Percentiles rank a stretch among this genome's conserved stretches.
These are phyloP conservation scores for Brassica carinata DNA, from an alignment of 345 rosid genomes.

Conservation along the genomic window DNA sequence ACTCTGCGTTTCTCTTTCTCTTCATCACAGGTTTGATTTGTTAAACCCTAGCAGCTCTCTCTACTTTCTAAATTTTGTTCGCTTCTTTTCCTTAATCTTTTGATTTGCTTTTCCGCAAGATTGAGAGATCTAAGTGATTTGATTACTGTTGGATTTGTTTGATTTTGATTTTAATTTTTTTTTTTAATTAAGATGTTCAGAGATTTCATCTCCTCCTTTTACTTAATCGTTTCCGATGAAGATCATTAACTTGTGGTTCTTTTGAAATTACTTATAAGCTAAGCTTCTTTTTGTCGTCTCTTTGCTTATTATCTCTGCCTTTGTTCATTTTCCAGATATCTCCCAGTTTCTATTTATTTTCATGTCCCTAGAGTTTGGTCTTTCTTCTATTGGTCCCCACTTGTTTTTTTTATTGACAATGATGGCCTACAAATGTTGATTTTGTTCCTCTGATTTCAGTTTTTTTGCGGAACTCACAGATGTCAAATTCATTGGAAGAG, in stretches of 20 bases:
- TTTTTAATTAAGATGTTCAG: not conserved
- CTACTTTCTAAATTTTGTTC: not conserved
- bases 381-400: constrained; percentile 8
- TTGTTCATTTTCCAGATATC: not conserved
- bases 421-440: not conserved
- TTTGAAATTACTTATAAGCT: constrained; percentile 29
- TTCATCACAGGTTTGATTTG: not conserved
- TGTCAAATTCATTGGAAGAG: constrained; percentile 47
- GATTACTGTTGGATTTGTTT: not conserved
- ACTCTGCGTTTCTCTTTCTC: not conserved
- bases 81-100: not conserved
- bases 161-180: not conserved
- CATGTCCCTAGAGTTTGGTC: constrained; percentile 16
- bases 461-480: constrained; percentile 27
- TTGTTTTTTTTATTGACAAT: constrained; percentile 3
- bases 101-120: not conserved
- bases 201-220: constrained; percentile 13
- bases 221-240: constrained; percentile 17
- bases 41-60: not conserved
- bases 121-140: constrained; percentile 31
- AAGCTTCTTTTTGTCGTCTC: constrained; percentile 17
- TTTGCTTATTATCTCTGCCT: not conserved
- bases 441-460: constrained; percentile 14
- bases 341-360: not conserved
- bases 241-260: constrained; percentile 4